Conservation (phyloP, 2,329 filamentous ascomycete genomes). For the Fusarium chlamydosporum region DNA sequence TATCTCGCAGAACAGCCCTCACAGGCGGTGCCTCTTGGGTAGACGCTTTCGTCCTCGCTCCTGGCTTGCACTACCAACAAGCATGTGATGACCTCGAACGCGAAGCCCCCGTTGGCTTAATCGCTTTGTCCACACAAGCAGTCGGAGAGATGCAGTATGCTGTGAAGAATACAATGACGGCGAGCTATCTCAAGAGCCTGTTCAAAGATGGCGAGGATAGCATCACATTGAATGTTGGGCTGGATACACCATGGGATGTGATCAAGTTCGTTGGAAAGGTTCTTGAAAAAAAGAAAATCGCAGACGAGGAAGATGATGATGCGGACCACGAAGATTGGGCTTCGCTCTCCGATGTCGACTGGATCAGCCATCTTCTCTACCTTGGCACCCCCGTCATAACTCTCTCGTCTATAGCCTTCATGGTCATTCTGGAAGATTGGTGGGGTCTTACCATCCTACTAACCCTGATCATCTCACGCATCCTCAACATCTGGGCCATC, state of each 20-base stretch:
- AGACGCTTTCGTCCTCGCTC: constrained; percentile 70
- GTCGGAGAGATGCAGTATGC: constrained; percentile 48
- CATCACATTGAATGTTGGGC: constrained; percentile 52
- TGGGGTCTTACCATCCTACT: constrained; percentile 65
- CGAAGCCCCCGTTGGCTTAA: constrained; percentile 55
- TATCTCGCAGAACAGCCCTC: constrained; percentile 69
- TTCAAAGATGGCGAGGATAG: constrained; percentile 43
- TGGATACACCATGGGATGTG: constrained; percentile 43
- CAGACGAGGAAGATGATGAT: constrained; percentile 29
- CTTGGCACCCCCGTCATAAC: constrained; percentile 64
- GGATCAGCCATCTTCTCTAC: constrained; percentile 65
- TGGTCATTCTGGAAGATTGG: constrained; percentile 65
- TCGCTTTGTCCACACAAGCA: constrained; percentile 45
- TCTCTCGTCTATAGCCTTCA: constrained; percentile 58
- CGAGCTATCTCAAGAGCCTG: constrained; percentile 59
- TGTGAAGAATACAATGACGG: constrained; percentile 67
- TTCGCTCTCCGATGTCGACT: constrained; percentile 57
- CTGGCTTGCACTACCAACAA: constrained; percentile 73
- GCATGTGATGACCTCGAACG: constrained; percentile 65
- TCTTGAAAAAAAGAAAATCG: constrained; percentile 10
- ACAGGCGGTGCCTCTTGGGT: constrained; percentile 69
- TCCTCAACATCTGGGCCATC: constrained; percentile 70
- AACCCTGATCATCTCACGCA: constrained; percentile 66
- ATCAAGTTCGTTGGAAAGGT: constrained; percentile 38
- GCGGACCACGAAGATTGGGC: constrained; percentile 43